Percentiles rank a stretch among this genome's conserved stretches.
Conservation (phyloP, 129 eudicot genomes). For the Pittosporum tobira region DNA sequence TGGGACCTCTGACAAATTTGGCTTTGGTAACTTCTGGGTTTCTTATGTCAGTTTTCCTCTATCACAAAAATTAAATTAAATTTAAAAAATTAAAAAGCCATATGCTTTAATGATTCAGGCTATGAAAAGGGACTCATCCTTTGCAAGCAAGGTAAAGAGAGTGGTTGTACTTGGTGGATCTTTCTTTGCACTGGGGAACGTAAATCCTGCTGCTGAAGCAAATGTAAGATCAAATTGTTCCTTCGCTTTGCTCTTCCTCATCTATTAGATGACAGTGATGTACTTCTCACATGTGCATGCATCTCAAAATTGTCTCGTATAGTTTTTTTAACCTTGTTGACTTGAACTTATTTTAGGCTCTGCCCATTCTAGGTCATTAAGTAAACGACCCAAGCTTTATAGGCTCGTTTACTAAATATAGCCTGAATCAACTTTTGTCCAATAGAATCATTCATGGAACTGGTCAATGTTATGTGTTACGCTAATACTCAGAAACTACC, state of each 20-base stretch:
- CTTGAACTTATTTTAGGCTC: too few relatives aligned
- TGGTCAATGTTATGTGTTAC: too few relatives aligned
- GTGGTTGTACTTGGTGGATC: conserved; percentile 84
- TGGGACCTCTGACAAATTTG: conserved; percentile 82
- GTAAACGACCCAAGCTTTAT: too few relatives aligned
- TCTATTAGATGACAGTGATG: too few relatives aligned
- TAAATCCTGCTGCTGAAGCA: conserved; percentile 97
- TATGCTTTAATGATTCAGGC: conserved; percentile 36
- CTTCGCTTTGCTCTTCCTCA: background rate
- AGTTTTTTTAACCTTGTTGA: too few relatives aligned
- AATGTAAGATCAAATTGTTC: conserved; percentile 38
- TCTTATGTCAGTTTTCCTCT: background rate
- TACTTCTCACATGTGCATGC: background rate
- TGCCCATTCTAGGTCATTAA: too few relatives aligned
- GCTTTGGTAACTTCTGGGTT: conserved; percentile 51
- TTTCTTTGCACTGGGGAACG: conserved; percentile 88
- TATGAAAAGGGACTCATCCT: conserved; percentile 76
- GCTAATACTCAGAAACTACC: too few relatives aligned
- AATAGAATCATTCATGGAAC: too few relatives aligned
- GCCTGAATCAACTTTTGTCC: too few relatives aligned
- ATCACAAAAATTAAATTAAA: too few relatives aligned
- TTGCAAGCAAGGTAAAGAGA: conserved; percentile 78
- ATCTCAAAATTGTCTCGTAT: too few relatives aligned
- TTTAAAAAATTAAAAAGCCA: background rate
- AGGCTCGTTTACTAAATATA: too few relatives aligned